phyloP scores from a whole-genome alignment of 2,329 filamentous ascomycete genomes.

The Ophiognomonia clavigignenti-juglandacearum region DNA sequence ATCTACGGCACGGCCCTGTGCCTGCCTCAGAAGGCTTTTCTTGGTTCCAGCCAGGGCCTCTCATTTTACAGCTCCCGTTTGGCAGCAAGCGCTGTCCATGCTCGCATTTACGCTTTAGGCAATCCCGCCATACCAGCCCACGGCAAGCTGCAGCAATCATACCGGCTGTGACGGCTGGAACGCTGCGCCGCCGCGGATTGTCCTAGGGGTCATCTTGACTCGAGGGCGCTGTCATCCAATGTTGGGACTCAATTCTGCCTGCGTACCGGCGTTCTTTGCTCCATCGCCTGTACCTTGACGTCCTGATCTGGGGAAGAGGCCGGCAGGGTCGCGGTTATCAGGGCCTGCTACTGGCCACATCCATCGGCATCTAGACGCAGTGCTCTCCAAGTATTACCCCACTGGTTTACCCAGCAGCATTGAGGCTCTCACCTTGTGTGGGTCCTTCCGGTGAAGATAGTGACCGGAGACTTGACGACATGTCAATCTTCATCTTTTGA shows the following conservation, averaged over 20 bases:
- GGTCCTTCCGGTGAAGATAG: background rate
- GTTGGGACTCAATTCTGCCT: slow-evolving; percentile 13
- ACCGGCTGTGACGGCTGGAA: slow-evolving; percentile 29
- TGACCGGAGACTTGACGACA: background rate
- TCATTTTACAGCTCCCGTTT: slow-evolving; percentile 28
- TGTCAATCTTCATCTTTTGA: background rate
- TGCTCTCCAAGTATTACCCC: slow-evolving; percentile 7
- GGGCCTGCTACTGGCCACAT: slow-evolving; percentile 2
- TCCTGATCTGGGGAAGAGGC: background rate
- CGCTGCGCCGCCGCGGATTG: slow-evolving; percentile 25
- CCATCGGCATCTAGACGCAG: slow-evolving; percentile 2
- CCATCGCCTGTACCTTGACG: slow-evolving; percentile 1
- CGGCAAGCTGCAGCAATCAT: slow-evolving; percentile 34
- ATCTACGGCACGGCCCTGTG: slow-evolving; percentile 12
- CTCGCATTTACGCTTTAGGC: slow-evolving; percentile 23
- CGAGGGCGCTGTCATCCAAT: slow-evolving; percentile 27
- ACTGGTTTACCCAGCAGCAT: slow-evolving; percentile 7
- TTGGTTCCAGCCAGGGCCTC: slow-evolving; percentile 11
- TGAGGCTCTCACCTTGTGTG: background rate
- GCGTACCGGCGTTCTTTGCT: slow-evolving; percentile 1
- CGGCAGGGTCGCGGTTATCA: slow-evolving; percentile 1
- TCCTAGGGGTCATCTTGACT: slow-evolving; percentile 31
- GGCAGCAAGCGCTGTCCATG: slow-evolving; percentile 23
- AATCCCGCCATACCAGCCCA: slow-evolving; percentile 18
- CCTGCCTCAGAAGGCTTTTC: slow-evolving; percentile 13